phyloP scores from a whole-genome alignment of 2,329 filamentous ascomycete genomes.

The Capronia epimyces region DNA sequence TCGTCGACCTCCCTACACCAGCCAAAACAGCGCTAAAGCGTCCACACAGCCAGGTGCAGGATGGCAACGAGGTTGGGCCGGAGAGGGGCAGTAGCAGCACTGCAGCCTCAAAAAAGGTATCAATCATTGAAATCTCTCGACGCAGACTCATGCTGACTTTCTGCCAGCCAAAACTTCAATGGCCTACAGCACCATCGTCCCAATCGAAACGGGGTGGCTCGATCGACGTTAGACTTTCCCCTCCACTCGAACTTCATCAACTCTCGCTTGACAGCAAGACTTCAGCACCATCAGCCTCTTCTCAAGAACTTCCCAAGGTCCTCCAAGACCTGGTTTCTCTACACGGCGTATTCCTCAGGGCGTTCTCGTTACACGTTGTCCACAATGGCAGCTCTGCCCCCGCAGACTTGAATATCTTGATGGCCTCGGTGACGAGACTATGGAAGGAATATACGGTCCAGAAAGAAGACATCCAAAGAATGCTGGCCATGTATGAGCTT shows the following conservation, averaged over 20 bases:
- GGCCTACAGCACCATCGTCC: slow-evolving; percentile 16
- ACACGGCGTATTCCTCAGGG: slow-evolving; percentile 62
- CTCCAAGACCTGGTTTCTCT: slow-evolving; percentile 36
- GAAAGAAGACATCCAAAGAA: slow-evolving; percentile 59
- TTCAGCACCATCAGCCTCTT: neutral
- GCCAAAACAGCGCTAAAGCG: slow-evolving; percentile 14
- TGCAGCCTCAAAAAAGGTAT: slow-evolving; percentile 15
- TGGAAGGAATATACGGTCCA: slow-evolving; percentile 68
- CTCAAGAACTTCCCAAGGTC: slow-evolving; percentile 12
- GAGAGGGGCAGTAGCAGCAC: neutral
- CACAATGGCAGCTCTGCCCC: slow-evolving; percentile 61
- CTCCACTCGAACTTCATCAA: slow-evolving; percentile 14
- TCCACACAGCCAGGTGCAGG: slow-evolving; percentile 14
- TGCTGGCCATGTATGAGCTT: slow-evolving; percentile 57
- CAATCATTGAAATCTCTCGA: neutral
- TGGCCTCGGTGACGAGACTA: slow-evolving; percentile 58
- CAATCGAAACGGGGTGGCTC: slow-evolving; percentile 4
- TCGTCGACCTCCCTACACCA: slow-evolving; percentile 3
- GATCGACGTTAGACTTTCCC: slow-evolving; percentile 11
- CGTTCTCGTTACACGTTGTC: slow-evolving; percentile 62
- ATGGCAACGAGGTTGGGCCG: slow-evolving; percentile 15
- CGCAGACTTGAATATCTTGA: slow-evolving; percentile 58
- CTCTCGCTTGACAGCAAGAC: slow-evolving; percentile 11
- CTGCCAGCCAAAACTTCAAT: slow-evolving; percentile 12
- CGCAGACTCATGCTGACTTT: slow-evolving; percentile 2